Base-by-base conservation (phyloP, 2,329 filamentous ascomycete genomes). In the Fusarium pseudoanthophilum region DNA sequence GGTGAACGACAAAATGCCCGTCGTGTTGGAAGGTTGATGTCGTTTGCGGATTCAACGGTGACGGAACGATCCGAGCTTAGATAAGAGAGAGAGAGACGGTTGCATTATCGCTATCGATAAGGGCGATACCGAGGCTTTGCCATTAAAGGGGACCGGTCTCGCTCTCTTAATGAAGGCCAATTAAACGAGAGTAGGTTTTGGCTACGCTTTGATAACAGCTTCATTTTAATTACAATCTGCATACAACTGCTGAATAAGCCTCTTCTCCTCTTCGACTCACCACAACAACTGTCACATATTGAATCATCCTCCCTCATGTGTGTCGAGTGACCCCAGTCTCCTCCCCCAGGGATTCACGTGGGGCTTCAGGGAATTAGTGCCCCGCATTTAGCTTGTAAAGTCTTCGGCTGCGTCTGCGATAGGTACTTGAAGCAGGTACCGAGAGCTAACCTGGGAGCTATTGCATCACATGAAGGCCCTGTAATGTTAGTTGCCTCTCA, bases 401-500 rank as follows among this genome's bases (percentile, higher is more conserved):
- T 60, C 61, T 64, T 64, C 55, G 39, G 48, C 53, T 60, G 26
- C 62, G 53, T 53, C 43, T 68, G 24, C 39, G 51, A 46, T 68
- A 65, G 66, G 66, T 72, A 69, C 56, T 65, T 70, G 45, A 70
- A 64, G 67, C 68, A 69, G 66, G 59, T 68, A 71, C 69, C 63
- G 40, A 69, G 51, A 76, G 73, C 67, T 72, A 72, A 69, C 45
- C 53, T 74, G 64, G 51, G 53, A 74, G 70, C 66, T 74, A 78
- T 76, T 78, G 75, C 76, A 78, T 79, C 78, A 78, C 78, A 78
- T 78, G 75, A 73, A 71, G 65, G 63, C 57, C 66, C 66, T 64
- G 72, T 63, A 69, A 49, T 64, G 40, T 53, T 55, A 55, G 51
- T 55, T 55, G 57, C 60, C 34, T 51, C 63, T 61, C 43, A 48